phyloP scores from a whole-genome alignment of 805 yeast species.

The Candida namnaoensis region DNA sequence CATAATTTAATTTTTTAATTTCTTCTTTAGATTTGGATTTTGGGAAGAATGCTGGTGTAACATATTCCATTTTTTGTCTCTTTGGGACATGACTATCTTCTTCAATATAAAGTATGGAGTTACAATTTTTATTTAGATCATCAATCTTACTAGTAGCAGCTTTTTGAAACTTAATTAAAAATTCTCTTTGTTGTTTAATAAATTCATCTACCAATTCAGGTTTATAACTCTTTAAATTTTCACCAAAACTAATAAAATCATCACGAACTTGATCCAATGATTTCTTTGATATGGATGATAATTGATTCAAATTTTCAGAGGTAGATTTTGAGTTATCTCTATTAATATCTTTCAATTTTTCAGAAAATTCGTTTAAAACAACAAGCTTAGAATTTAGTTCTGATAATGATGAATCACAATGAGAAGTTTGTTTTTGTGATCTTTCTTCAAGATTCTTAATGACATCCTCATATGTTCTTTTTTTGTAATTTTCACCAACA shows the following conservation, averaged over 20 bases:
- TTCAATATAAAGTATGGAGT: slow-evolving; percentile 1
- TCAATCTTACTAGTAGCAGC: background rate
- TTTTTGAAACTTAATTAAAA: slow-evolving; percentile 2
- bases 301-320: background rate
- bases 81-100: slow-evolving; percentile 11
- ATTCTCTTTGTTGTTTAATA: slow-evolving; percentile 3
- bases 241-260: slow-evolving; percentile 5
- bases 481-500: slow-evolving; percentile 1
- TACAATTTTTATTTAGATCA: slow-evolving; percentile 1
- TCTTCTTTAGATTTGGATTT: slow-evolving; percentile 7
- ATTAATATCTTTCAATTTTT: slow-evolving; percentile 5
- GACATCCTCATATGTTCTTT: background rate
- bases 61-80: slow-evolving; percentile 9
- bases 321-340: slow-evolving; percentile 2
- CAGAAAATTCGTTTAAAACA: slow-evolving; percentile 4
- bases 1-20: slow-evolving; percentile 1
- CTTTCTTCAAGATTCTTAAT: background rate
- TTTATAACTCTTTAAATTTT: slow-evolving; percentile 5
- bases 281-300: background rate
- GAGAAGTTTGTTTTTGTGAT: background rate
- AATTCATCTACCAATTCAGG: slow-evolving; percentile 11
- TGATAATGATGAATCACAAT: background rate
- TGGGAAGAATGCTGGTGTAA: slow-evolving; percentile 4
- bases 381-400: slow-evolving; percentile 6
- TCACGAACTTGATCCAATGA: slow-evolving; percentile 7